A percentile compares a stretch with the other conserved stretches of the same genome.
These are phyloP conservation scores for Ceriops tagal DNA, from an alignment of 345 rosid species.

Conservation along the genomic window DNA sequence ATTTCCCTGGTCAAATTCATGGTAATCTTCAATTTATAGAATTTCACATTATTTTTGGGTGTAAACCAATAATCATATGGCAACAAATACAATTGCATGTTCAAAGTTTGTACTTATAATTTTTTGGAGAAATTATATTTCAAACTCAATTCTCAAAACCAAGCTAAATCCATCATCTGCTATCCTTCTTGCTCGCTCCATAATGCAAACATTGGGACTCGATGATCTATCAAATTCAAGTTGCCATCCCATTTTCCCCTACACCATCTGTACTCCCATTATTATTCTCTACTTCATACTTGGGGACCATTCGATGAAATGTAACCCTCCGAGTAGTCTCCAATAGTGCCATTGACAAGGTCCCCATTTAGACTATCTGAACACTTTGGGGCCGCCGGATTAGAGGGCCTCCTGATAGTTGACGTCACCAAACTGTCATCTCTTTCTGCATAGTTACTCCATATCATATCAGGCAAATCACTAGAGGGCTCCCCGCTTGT, in stretches of 20 bases:
- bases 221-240: constrained; percentile 38
- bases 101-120: too few species aligned
- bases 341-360: constrained; percentile 16
- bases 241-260: constrained; percentile 22
- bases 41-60: too few species aligned
- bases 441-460: constrained; percentile 28
- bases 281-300: constrained; percentile 23
- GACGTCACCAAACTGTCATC: constrained; percentile 18
- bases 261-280: constrained; percentile 5
- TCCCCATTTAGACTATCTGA: constrained; percentile 22
- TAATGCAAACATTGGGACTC: constrained; percentile 54
- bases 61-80: too few species aligned
- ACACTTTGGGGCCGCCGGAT: constrained; percentile 27
- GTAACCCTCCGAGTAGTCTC: constrained; percentile 28
- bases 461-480: constrained; percentile 42
- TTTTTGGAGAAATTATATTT: too few species aligned
- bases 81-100: too few species aligned
- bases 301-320: constrained; percentile 28
- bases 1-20: too few species aligned
- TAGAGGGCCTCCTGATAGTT: constrained; percentile 22
- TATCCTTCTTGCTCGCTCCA: constrained; percentile 39
- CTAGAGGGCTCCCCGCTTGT: constrained; percentile 30
- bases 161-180: neutral
- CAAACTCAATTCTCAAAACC: too few species aligned
- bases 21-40: too few species aligned